phyloP scores from a whole-genome alignment of 108 stramenopile species.

The Fistulifera pelliculosa region DNA sequence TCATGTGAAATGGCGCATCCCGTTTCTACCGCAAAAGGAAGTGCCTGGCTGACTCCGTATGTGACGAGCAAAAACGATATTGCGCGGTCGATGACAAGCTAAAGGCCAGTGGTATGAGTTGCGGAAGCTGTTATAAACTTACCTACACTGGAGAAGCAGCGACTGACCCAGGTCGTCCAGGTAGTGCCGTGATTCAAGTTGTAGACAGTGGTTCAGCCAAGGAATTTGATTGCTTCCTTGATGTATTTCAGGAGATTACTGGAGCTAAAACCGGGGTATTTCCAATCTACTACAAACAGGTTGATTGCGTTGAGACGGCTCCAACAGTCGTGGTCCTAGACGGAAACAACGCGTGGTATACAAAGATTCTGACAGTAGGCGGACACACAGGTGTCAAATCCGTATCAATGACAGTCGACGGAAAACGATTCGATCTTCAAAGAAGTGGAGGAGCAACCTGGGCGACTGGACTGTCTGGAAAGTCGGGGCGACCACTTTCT shows the following conservation, averaged over 20 bases:
- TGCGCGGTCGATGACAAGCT: background rate
- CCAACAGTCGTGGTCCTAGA: background rate
- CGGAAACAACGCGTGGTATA: slow-evolving; percentile 5
- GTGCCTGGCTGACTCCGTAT: background rate
- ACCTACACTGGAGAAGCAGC: background rate
- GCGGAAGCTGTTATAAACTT: slow-evolving; percentile 1
- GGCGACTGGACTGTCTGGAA: background rate
- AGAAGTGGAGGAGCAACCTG: slow-evolving; percentile 1
- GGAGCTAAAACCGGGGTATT: slow-evolving; percentile 4
- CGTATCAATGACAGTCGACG: background rate
- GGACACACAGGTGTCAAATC: slow-evolving; percentile 6
- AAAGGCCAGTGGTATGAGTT: background rate
- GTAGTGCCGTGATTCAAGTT: slow-evolving; percentile 2
- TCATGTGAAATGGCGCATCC: slow-evolving; percentile 1
- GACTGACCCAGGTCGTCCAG: background rate
- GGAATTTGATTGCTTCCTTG: slow-evolving; percentile 6
- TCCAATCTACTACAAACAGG: slow-evolving; percentile 4
- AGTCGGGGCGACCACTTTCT: background rate
- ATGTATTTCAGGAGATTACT: background rate
- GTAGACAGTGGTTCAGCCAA: background rate
- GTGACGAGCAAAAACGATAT: background rate
- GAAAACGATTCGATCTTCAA: background rate
- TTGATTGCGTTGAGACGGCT: background rate
- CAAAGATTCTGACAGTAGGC: slow-evolving; percentile 1
- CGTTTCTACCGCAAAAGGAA: background rate